Conservation (phyloP, 1,139 yeast species). For the Insectozyma bohioensis region DNA sequence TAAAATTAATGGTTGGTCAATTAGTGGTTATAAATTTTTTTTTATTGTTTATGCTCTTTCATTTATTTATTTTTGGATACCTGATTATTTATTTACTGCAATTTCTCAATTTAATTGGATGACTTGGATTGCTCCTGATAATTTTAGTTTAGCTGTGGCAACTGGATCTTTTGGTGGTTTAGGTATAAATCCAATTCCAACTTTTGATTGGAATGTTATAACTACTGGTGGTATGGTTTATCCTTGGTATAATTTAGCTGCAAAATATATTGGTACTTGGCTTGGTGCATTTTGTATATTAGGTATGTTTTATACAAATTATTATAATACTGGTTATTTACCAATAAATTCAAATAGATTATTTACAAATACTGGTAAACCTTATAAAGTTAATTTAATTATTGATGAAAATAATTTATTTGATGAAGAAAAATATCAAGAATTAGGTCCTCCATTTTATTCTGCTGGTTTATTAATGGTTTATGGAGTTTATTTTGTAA, state of each 20-base stretch:
- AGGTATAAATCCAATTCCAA: conserved; percentile 57
- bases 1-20: conserved; percentile 37
- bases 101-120: conserved; percentile 38
- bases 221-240: conserved; percentile 14
- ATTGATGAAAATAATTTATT: conserved; percentile 37
- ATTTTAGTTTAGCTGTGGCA: conserved; percentile 44
- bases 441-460: conserved; percentile 47
- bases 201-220: conserved; percentile 51
- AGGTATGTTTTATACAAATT: conserved; percentile 50
- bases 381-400: conserved; percentile 41
- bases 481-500: conserved; percentile 57
- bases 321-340: conserved; percentile 49
- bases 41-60: conserved; percentile 22
- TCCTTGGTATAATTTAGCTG: conserved; percentile 50
- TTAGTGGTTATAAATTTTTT: conserved; percentile 33
- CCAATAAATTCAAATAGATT: conserved; percentile 51
- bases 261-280: conserved; percentile 42
- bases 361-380: conserved; percentile 47
- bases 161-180: conserved; percentile 56
- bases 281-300: conserved; percentile 42
- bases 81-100: conserved; percentile 32
- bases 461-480: conserved; percentile 40
- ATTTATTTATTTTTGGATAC: conserved; percentile 36
- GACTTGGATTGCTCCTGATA: conserved; percentile 36
- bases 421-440: conserved; percentile 38